A percentile compares a stretch with the other conserved stretches of the same genome.
phyloP scores from a whole-genome alignment of 140 eudicot species.

The Oenanthe javanica region DNA sequence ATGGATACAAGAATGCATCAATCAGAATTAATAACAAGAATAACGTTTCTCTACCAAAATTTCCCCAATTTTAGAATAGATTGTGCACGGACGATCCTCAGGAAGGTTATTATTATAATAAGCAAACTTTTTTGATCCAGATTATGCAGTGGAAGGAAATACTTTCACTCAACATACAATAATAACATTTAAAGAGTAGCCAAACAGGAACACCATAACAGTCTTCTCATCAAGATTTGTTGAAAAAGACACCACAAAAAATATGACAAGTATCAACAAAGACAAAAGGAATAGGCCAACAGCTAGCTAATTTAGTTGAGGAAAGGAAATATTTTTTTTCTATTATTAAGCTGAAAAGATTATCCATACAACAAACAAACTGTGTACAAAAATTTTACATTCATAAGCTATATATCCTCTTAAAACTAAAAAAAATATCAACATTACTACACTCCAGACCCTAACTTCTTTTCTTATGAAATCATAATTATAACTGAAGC shows the following conservation, averaged over 20 bases:
- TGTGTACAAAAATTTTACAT: not conserved
- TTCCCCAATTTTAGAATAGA: not conserved
- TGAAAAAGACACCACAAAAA: not conserved
- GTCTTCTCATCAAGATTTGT: not conserved
- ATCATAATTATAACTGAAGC: not conserved
- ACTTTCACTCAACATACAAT: not conserved
- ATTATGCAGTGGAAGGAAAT: not conserved
- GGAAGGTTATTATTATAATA: not conserved
- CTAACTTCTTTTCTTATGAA: not conserved
- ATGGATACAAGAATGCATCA: slow-evolving; percentile 7
- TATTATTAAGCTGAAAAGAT: not conserved
- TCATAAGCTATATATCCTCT: no score
- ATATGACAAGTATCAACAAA: not conserved
- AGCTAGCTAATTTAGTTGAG: not conserved
- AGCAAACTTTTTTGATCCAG: not conserved
- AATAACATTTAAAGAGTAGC: not conserved
- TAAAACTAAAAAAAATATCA: not conserved
- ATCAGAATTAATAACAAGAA: not conserved
- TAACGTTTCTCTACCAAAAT: not conserved
- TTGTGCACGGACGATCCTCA: not conserved
- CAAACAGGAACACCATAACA: not conserved
- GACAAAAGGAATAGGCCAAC: not conserved
- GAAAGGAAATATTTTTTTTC: not conserved
- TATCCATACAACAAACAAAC: not conserved
- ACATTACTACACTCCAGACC: not conserved